phyloP scores from a whole-genome alignment of 768 basidiomycete genomes.

The Stropharia rugosoannulata region DNA sequence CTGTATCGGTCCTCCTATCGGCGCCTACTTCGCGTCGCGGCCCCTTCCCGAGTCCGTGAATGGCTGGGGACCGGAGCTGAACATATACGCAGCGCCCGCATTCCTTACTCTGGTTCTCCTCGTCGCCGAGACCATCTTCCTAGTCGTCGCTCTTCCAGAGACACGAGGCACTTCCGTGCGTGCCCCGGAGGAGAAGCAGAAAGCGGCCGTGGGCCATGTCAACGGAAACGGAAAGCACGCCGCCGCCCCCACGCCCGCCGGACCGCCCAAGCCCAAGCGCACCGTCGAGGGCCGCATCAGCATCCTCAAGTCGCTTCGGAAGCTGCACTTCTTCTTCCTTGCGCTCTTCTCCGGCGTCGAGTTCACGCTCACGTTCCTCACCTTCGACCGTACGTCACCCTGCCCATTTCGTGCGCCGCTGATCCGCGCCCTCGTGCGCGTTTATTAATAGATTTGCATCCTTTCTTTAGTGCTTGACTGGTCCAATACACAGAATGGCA shows the following conservation, averaged over 20 bases:
- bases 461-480: conserved; percentile 74
- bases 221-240: conserved; percentile 15
- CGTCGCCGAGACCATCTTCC: conserved; percentile 75
- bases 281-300: conserved; percentile 50
- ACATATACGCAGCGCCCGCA: conserved; percentile 92
- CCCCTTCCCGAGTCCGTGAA: conserved; percentile 64
- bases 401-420: neutral
- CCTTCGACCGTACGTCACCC: conserved; percentile 71
- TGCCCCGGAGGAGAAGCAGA: conserved; percentile 18
- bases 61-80: conserved; percentile 63
- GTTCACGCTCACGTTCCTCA: conserved; percentile 95
- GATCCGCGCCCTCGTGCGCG: neutral
- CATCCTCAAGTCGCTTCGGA: conserved; percentile 58
- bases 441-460: neutral
- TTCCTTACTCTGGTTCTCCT: conserved; percentile 78
- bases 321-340: conserved; percentile 83
- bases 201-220: conserved; percentile 16
- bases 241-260: conserved; percentile 11
- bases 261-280: conserved; percentile 26
- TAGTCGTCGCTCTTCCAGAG: conserved; percentile 78
- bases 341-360: conserved; percentile 93
- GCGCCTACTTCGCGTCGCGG: conserved; percentile 92
- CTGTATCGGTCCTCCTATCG: conserved; percentile 89
- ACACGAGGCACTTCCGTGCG: conserved; percentile 56
- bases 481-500: conserved; percentile 87